These are phyloP conservation scores for Fistulinella cinereoalba DNA, from an alignment of 1,284 basidiomycete genomes.

Conservation along the genomic window DNA sequence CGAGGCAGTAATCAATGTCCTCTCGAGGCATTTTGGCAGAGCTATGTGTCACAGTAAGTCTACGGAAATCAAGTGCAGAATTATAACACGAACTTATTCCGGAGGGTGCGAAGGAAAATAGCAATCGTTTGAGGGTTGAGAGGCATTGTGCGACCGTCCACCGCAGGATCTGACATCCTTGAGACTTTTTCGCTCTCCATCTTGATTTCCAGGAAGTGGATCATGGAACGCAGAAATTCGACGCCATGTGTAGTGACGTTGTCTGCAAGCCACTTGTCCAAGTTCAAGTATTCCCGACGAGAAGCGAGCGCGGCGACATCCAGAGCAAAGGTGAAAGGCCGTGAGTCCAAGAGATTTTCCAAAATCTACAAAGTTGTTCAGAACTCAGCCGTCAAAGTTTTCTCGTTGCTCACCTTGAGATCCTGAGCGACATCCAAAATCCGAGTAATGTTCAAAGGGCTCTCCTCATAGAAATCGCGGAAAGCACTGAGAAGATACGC, in stretches of 20 bases:
- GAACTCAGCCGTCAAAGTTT: background rate
- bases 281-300: conserved; percentile 88
- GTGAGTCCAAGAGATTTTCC: conserved; percentile 83
- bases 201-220: conserved; percentile 87
- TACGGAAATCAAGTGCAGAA: background rate
- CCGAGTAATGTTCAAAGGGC: conserved; percentile 88
- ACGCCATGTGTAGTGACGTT: conserved; percentile 78
- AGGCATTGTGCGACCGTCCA: conserved; percentile 79
- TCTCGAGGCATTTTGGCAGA: conserved; percentile 64
- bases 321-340: conserved; percentile 84
- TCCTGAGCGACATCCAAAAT: conserved; percentile 96
- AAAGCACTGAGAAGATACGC: conserved; percentile 84
- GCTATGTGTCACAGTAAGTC: conserved; percentile 36
- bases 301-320: conserved; percentile 94
- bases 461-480: conserved; percentile 89
- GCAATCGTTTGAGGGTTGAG: conserved; percentile 86
- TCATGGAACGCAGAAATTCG: conserved; percentile 85
- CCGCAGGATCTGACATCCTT: conserved; percentile 73
- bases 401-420: conserved; percentile 65
- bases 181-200: conserved; percentile 84
- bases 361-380: conserved; percentile 68
- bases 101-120: conserved; percentile 85
- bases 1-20: conserved; percentile 87
- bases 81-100: conserved; percentile 62
- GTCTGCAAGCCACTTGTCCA: conserved; percentile 95